Evolutionary conservation across 805 yeast species (phyloP), one percentile per base, ranked within the genome.

Genomic region (Blastobotrys robertii): DNA sequence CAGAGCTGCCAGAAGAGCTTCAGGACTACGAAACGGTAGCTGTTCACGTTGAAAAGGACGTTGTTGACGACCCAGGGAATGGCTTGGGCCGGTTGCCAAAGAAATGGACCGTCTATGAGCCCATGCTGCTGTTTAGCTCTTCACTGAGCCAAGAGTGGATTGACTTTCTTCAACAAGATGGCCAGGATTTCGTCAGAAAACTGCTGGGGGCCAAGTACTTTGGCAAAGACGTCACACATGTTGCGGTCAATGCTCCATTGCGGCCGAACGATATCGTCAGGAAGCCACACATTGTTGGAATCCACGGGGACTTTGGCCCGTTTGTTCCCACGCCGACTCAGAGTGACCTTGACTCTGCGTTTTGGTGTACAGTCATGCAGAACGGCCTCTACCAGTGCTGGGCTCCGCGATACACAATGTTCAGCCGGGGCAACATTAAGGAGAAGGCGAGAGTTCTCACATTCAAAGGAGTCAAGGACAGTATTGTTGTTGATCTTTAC

Each of bases 351-450:
- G 50, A 60, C 1, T 35, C 53, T 0, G 81, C 84, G 0, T 73
- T 85, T 51, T 85, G 95, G 95, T 82, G 87, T 51, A 60, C 68
- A 8, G 69, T 70, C 1, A 62, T 67, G 2, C 95, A 85, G 53
- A 84, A 86, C 57, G 87, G 86, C 1, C 76, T 85, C 2, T 65
- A 58, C 48, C 95, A 85, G 54, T 69, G 73, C 8, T 85, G 95
- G 95, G 84, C 90, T 4, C 95, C 95, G 1, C 58, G 70, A 43
- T 80, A 76, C 54, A 84, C 94, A 1, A 85, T 85, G 95, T 86
- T 86, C 57, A 79, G 88, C 39, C 62, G 95, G 13, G 95, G 95
- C 1, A 85, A 85, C 57, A 74, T 86, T 52, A 81, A 81, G 49
- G 95, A 85, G 55, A 85, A 85, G 58, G 70, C 76, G 10, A 60